Evolutionary conservation across 371 early-diverging fungal genomes (phyloP), one percentile per base, ranked within the genome.

Genomic region (Mortierella sp.): DNA sequence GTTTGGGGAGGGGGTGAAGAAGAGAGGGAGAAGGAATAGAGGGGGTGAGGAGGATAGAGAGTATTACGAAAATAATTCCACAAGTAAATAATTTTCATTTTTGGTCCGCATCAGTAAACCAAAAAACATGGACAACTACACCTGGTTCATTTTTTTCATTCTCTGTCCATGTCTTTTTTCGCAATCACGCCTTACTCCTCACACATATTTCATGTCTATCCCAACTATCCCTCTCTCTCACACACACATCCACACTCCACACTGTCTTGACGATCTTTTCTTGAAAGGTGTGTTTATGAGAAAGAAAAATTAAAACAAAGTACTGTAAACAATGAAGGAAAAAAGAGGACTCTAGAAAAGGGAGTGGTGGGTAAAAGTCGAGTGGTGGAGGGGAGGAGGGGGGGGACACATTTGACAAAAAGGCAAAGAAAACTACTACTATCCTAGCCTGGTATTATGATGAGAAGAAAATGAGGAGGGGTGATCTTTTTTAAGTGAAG

Each of bases 361-460:
- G n/a, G 28, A 37, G 24, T 21, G 4, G 43, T n/a, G 43, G 43
- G 43, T 40, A 40, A 40, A 4, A 40, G 43, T 40, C 43, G 43
- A 40, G n/a, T n/a, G n/a, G n/a, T n/a, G n/a, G n/a, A 53, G 53
- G 34, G 72, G 14, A 50, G 3, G 24, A n/a, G n/a, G 3, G n/a
- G 21, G 2, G 2, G 21, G n/a, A n/a, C 19, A 54, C 54, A 5
- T 9, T 37, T 57, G 8, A 57, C 16, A 40, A 43, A 44, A 59
- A 11, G 26, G 50, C 50, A 16, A 37, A 24, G 34, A 71, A 31
- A n/a, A 34, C 40, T 21, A 67, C 24, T 21, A 28, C 57, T 64
- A 14, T 26, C 46, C 74, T 48, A 31, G 21, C 5, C 67, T 69
- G 76, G 71, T 53, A 51, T 70, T 51, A 53, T 44, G 34, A 24